A percentile compares a stretch with the other conserved stretches of the same genome.
phyloP scores from a whole-genome alignment of 2,329 filamentous ascomycete species.

The Trichoderma gracile region DNA sequence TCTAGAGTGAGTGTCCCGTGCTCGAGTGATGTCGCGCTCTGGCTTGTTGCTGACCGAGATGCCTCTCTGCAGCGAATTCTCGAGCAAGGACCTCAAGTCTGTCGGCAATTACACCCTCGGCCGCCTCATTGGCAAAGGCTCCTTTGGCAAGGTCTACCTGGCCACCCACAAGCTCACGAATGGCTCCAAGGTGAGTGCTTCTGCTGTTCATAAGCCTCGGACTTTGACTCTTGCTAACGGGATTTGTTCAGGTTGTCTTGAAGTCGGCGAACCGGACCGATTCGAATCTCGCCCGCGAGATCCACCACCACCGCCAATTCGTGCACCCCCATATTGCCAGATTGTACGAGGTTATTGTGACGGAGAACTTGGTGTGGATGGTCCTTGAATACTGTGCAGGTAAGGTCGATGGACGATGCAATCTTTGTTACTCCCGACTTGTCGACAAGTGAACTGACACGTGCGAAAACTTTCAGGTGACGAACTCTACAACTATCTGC shows the following conservation, averaged over 20 bases:
- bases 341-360: constrained; percentile 97
- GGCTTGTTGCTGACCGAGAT: constrained; percentile 13
- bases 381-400: constrained; percentile 95
- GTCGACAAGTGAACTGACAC: not conserved
- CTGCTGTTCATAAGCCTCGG: not conserved
- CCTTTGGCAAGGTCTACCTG: constrained; percentile 97
- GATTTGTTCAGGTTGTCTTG: constrained; percentile 76
- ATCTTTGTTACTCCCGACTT: no score
- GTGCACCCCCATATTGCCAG: constrained; percentile 95
- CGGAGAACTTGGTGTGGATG: constrained; percentile 91
- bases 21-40: not conserved
- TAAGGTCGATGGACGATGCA: constrained; percentile 40
- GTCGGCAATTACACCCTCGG: constrained; percentile 96
- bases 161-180: constrained; percentile 96
- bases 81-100: constrained; percentile 82
- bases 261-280: constrained; percentile 97
- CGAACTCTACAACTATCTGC: constrained; percentile 94
- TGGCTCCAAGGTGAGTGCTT: constrained; percentile 76
- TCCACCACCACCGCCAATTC: constrained; percentile 97
- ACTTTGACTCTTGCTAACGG: constrained; percentile 28
- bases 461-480: constrained; percentile 62
- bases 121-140: constrained; percentile 91
- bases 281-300: constrained; percentile 92
- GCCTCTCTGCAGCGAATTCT: constrained; percentile 73
- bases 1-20: constrained; percentile 68